Percentiles rank a stretch among this genome's conserved stretches.
Conservation (phyloP, 2,329 filamentous ascomycete genomes). For the Beauveria bassiana region DNA sequence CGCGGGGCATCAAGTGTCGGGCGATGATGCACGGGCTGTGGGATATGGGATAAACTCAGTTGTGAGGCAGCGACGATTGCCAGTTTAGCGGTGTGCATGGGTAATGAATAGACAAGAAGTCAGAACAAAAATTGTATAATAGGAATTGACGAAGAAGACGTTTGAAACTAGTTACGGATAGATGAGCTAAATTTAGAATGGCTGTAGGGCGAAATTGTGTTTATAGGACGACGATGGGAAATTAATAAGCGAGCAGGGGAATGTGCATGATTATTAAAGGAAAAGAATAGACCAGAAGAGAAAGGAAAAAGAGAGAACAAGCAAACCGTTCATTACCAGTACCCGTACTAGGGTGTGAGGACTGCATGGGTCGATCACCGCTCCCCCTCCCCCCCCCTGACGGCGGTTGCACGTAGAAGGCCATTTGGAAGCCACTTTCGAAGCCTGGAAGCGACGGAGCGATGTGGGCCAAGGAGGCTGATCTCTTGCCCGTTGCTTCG, state of each 20-base stretch:
- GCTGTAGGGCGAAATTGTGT: too few species aligned
- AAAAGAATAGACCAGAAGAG: neutral
- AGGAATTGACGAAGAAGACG: too few species aligned
- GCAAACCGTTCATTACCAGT: too few species aligned
- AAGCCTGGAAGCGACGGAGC: conserved; percentile 3
- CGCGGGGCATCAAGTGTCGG: neutral
- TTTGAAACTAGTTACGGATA: too few species aligned
- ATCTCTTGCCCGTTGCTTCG: neutral
- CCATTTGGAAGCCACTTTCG: neutral
- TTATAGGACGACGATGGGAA: too few species aligned
- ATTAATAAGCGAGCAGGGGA: too few species aligned
- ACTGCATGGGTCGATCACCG: neutral
- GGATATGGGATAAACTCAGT: neutral
- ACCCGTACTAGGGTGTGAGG: neutral
- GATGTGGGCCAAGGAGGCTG: neutral
- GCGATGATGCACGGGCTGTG: neutral
- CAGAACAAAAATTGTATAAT: too few species aligned
- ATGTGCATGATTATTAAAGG: neutral
- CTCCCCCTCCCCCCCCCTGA: neutral
- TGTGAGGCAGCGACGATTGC: too few species aligned
- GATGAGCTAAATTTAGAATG: too few species aligned
- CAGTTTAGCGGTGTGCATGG: too few species aligned
- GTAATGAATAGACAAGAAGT: too few species aligned
- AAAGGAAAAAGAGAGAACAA: neutral
- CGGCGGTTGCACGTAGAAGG: neutral